Percentiles rank a stretch among this genome's conserved stretches.
Conservation (phyloP, 805 yeast species). For the Ogataea neopini region DNA sequence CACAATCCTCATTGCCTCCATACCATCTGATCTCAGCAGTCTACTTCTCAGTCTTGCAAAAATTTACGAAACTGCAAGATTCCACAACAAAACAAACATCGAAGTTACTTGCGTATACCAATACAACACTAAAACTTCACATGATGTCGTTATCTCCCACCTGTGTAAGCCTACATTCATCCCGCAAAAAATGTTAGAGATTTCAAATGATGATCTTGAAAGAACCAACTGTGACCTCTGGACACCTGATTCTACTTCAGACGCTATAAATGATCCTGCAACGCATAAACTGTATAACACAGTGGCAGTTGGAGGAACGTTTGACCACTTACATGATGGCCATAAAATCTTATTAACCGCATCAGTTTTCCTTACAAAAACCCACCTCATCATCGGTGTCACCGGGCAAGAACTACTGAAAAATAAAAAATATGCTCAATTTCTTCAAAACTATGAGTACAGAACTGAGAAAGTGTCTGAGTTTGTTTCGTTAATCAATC, state of each 20-base stretch:
- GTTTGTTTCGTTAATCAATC: slow-evolving; percentile 53
- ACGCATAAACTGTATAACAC: slow-evolving; percentile 15
- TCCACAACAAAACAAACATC: slow-evolving; percentile 9
- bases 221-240: neutral
- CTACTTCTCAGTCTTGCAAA: slow-evolving; percentile 8
- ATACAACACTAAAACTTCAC: neutral
- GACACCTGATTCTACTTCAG: neutral
- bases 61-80: slow-evolving; percentile 23
- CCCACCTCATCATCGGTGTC: slow-evolving; percentile 71
- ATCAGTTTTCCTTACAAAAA: slow-evolving; percentile 60
- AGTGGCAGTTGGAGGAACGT: slow-evolving; percentile 89
- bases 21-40: slow-evolving; percentile 21
- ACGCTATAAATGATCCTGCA: neutral
- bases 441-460: slow-evolving; percentile 55
- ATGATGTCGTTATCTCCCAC: neutral
- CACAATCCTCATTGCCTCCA: slow-evolving; percentile 15
- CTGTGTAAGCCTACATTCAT: neutral
- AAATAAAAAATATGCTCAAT: slow-evolving; percentile 73
- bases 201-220: neutral
- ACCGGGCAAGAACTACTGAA: slow-evolving; percentile 73
- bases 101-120: slow-evolving; percentile 12
- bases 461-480: slow-evolving; percentile 49
- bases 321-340: slow-evolving; percentile 95
- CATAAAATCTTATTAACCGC: slow-evolving; percentile 82
- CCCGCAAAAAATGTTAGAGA: neutral